phyloP scores from a whole-genome alignment of 129 eudicot genomes.

The Escallonia herrerae region DNA sequence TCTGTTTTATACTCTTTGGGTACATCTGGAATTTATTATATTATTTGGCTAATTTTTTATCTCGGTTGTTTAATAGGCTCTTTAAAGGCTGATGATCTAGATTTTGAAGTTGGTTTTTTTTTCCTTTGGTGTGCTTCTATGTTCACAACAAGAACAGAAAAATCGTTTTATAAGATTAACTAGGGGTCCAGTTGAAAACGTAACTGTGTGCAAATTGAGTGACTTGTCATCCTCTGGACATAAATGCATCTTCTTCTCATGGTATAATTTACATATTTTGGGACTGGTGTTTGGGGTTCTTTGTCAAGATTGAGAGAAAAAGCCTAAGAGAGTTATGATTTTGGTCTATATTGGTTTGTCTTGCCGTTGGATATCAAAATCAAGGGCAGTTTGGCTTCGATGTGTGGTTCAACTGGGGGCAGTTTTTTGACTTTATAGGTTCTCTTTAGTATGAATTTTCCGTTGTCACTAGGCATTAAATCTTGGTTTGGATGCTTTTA shows the following conservation, averaged over 20 bases:
- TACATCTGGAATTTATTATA: background rate
- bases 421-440: no score
- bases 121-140: background rate
- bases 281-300: background rate
- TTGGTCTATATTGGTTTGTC: no score
- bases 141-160: background rate
- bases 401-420: no score
- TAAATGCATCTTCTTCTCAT: background rate
- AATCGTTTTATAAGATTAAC: background rate
- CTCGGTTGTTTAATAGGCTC: background rate
- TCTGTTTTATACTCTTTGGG: background rate
- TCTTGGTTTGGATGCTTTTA: no score
- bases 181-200: background rate
- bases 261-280: no score
- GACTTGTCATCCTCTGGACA: background rate
- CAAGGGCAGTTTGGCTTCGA: no score
- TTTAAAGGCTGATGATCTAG: slow-evolving; percentile 5
- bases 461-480: no score
- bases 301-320: background rate
- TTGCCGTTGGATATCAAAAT: no score
- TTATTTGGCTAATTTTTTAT: background rate
- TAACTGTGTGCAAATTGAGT: background rate
- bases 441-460: no score
- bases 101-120: background rate
- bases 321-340: background rate